Evolutionary conservation across 352 stramenopile genomes (phyloP).

Genomic region (Globisporangium ultimum): DNA sequence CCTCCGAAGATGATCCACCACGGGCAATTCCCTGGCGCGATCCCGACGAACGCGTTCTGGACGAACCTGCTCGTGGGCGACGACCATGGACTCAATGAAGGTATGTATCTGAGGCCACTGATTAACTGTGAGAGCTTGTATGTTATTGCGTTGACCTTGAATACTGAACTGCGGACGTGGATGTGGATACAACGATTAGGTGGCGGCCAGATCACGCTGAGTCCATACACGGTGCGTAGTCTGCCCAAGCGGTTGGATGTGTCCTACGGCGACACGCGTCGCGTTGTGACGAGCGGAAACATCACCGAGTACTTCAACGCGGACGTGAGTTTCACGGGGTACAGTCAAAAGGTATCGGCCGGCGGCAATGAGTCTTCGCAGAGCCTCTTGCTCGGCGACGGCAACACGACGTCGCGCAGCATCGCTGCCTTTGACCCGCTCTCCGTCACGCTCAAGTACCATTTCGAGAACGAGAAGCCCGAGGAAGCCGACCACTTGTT

Average conservation of each 20-base stretch:
- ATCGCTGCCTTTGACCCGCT: constrained; percentile 70
- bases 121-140: not conserved
- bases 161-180: not conserved
- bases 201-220: constrained; percentile 70
- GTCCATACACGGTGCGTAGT: constrained; percentile 78
- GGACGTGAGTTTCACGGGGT: constrained; percentile 69
- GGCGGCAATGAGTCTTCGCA: constrained; percentile 8
- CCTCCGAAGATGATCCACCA: constrained; percentile 53
- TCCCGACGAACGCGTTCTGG: constrained; percentile 90
- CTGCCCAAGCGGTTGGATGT: constrained; percentile 69
- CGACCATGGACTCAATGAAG: constrained; percentile 64
- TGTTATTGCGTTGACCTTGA: not conserved
- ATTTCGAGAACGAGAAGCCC: constrained; percentile 30
- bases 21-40: constrained; percentile 35
- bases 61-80: constrained; percentile 84
- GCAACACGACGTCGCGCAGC: constrained; percentile 59
- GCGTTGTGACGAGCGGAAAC: constrained; percentile 48
- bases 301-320: constrained; percentile 83
- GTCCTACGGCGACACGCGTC: constrained; percentile 78
- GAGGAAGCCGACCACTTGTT: constrained; percentile 23
- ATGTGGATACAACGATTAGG: constrained; percentile 11
- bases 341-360: constrained; percentile 31
- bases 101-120: not conserved
- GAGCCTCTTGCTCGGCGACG: constrained; percentile 44
- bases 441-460: constrained; percentile 64